These are phyloP conservation scores for Pichia sp. DNA, from an alignment of 1,139 yeast genomes.

Conservation along the genomic window DNA sequence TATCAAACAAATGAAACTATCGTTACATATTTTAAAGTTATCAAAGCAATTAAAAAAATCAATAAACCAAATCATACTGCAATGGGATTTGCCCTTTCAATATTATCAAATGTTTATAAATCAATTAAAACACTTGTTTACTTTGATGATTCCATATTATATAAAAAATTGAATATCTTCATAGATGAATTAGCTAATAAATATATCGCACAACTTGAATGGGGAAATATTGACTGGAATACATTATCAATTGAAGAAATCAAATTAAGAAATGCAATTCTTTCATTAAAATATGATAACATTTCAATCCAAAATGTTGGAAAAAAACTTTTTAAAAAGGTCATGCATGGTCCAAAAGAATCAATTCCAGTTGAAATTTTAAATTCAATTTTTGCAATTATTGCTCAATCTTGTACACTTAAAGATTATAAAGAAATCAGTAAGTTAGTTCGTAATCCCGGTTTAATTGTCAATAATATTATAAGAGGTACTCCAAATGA, in stretches of 20 bases:
- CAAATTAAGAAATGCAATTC: slow-evolving; percentile 36
- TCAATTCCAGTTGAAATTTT: slow-evolving; percentile 46
- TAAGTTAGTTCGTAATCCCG: slow-evolving; percentile 45
- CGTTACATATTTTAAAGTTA: slow-evolving; percentile 29
- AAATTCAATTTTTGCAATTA: slow-evolving; percentile 31
- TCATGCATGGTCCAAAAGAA: slow-evolving; percentile 44
- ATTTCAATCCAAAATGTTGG: slow-evolving; percentile 33
- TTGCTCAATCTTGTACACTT: slow-evolving; percentile 33
- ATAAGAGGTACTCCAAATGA: slow-evolving; percentile 26
- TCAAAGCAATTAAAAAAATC: slow-evolving; percentile 27
- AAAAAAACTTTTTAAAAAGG: slow-evolving; percentile 38
- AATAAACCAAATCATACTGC: slow-evolving; percentile 22
- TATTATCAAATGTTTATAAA: slow-evolving; percentile 33
- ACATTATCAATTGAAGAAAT: slow-evolving; percentile 31
- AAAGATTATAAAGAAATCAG: slow-evolving; percentile 54
- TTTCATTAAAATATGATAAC: slow-evolving; percentile 33
- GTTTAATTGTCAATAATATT: slow-evolving; percentile 30
- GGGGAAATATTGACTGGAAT: slow-evolving; percentile 22
- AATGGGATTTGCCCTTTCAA: slow-evolving; percentile 29
- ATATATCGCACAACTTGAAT: slow-evolving; percentile 21
- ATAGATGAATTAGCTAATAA: slow-evolving; percentile 20
- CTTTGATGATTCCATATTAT: slow-evolving; percentile 29
- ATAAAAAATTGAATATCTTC: slow-evolving; percentile 19
- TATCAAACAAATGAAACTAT: slow-evolving; percentile 30
- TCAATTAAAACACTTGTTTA: slow-evolving; percentile 25